A percentile compares a stretch with the other conserved stretches of the same genome.
Conservation (phyloP, 768 basidiomycete genomes). For the Rubroboletus pulcherrimus region DNA sequence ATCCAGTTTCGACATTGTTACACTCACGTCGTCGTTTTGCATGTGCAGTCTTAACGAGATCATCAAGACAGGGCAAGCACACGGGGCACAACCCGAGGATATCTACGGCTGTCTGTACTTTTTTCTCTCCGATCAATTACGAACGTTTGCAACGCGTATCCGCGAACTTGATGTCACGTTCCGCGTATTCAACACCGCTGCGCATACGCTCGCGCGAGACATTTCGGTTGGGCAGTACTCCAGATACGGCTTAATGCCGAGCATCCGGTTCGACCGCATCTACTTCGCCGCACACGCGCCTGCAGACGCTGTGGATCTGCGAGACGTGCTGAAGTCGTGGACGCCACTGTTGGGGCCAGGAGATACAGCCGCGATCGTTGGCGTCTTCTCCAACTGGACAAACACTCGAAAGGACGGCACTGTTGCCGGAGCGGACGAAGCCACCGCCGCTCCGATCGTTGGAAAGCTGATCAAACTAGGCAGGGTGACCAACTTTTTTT, state of each 20-base stretch:
- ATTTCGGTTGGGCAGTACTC: slow-evolving; percentile 25
- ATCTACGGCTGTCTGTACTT: slow-evolving; percentile 49
- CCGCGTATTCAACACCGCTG: slow-evolving; percentile 32
- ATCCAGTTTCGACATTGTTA: neutral
- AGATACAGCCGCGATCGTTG: slow-evolving; percentile 34
- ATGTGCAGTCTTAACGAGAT: slow-evolving; percentile 37
- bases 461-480: slow-evolving; percentile 10
- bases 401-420: slow-evolving; percentile 5
- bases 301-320: slow-evolving; percentile 33
- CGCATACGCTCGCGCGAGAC: slow-evolving; percentile 37
- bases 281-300: slow-evolving; percentile 40
- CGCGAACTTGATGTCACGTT: slow-evolving; percentile 36
- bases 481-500: slow-evolving; percentile 17
- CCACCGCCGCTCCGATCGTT: slow-evolving; percentile 10
- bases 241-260: slow-evolving; percentile 22
- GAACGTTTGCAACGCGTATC: slow-evolving; percentile 36
- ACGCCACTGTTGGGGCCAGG: slow-evolving; percentile 31
- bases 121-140: slow-evolving; percentile 38
- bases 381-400: slow-evolving; percentile 43
- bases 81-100: slow-evolving; percentile 39
- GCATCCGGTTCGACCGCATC: slow-evolving; percentile 40
- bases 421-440: slow-evolving; percentile 12
- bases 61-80: slow-evolving; percentile 32
- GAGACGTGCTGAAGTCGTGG: slow-evolving; percentile 34
- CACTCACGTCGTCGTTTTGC: neutral